These are phyloP conservation scores for Oligophagozyma castellii DNA, from an alignment of 1,139 yeast species.

Conservation along the genomic window DNA sequence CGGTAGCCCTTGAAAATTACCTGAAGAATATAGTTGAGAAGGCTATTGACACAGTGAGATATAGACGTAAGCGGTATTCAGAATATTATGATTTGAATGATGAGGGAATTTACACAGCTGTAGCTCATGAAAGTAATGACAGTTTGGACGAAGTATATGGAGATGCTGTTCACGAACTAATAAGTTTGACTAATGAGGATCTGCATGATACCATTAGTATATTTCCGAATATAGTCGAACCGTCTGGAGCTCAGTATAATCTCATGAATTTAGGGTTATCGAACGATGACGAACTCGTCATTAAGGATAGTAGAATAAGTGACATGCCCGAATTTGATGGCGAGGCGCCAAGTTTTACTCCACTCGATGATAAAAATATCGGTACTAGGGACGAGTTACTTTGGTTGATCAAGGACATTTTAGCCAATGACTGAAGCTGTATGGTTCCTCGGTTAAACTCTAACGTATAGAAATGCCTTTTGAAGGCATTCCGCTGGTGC, in stretches of 20 bases:
- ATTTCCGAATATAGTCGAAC: conserved; percentile 56
- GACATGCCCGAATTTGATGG: conserved; percentile 20
- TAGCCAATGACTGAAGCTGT: conserved; percentile 20
- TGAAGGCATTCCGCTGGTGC: no score
- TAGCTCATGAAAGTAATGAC: conserved; percentile 7
- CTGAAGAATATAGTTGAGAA: conserved; percentile 61
- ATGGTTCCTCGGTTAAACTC: no score
- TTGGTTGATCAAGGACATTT: conserved; percentile 53
- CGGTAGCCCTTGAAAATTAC: conserved; percentile 69
- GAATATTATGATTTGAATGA: conserved; percentile 28
- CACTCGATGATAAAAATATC: conserved; percentile 28
- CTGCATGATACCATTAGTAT: conserved; percentile 47
- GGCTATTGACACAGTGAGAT: conserved; percentile 58
- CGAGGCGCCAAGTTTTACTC: conserved; percentile 21
- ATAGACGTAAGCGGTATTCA: conserved; percentile 40
- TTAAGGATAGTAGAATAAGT: conserved; percentile 32
- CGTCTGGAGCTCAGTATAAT: conserved; percentile 45
- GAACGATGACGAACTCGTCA: conserved; percentile 41
- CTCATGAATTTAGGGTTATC: conserved; percentile 37
- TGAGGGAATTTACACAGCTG: conserved; percentile 20
- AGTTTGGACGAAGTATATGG: conserved; percentile 6
- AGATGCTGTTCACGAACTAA: conserved; percentile 3
- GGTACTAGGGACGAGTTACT: conserved; percentile 59
- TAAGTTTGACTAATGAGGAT: conserved; percentile 46
- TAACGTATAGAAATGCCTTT: no score